Percentiles rank a stretch among this genome's conserved stretches.
These are phyloP conservation scores for Knoxdaviesia capensis DNA, from an alignment of 2,329 filamentous ascomycete genomes.

Conservation along the genomic window DNA sequence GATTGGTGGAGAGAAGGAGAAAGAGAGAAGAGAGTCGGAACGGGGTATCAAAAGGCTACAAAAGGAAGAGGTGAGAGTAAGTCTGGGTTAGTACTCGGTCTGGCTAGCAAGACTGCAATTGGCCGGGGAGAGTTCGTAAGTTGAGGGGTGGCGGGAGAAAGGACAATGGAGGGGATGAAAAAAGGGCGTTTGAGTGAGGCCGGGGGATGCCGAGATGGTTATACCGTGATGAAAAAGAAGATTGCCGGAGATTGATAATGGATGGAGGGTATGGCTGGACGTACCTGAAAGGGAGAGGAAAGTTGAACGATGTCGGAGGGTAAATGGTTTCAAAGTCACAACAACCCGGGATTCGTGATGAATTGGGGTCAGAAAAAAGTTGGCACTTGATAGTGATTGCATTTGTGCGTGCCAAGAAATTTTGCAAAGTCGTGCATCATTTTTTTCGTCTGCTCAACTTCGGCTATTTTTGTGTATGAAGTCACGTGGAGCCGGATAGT, in stretches of 20 bases:
- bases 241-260: background rate
- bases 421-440: slow-evolving; percentile 6
- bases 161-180: background rate
- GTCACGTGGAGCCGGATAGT: too few relatives aligned
- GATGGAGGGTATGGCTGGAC: too few relatives aligned
- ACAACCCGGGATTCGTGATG: slow-evolving; percentile 3
- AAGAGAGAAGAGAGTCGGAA: slow-evolving; percentile 2
- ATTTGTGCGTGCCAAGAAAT: slow-evolving; percentile 27
- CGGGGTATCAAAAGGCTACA: slow-evolving; percentile 1
- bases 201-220: background rate
- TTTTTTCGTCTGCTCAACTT: too few relatives aligned
- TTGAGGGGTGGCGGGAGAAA: too few relatives aligned
- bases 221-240: background rate
- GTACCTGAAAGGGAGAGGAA: too few relatives aligned
- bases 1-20: slow-evolving; percentile 7
- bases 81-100: background rate
- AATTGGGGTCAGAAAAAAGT: slow-evolving; percentile 11
- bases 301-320: too few relatives aligned
- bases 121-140: too few relatives aligned
- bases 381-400: slow-evolving; percentile 19
- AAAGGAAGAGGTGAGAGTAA: slow-evolving; percentile 1
- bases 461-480: too few relatives aligned
- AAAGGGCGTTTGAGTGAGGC: background rate
- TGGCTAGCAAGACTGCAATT: too few relatives aligned
- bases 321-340: background rate